Evolutionary conservation across 495 filamentous ascomycete species (phyloP).

Genomic region (Aspergillus biplanus): DNA sequence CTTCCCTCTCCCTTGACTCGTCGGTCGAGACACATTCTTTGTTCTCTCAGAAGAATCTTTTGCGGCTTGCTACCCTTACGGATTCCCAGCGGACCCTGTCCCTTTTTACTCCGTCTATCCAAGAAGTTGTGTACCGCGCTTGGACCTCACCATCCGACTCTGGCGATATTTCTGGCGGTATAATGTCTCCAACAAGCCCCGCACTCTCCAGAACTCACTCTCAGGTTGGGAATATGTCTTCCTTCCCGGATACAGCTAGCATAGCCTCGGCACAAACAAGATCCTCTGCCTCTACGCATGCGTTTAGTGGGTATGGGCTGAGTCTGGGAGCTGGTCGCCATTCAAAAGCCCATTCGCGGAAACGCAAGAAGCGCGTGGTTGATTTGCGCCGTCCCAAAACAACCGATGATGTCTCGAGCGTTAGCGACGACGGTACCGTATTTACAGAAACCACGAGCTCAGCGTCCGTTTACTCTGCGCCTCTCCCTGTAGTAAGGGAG

Average conservation of each 20-base stretch:
- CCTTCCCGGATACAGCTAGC: conserved; percentile 54
- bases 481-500: conserved; percentile 45
- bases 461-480: conserved; percentile 47
- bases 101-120: conserved; percentile 80
- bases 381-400: conserved; percentile 74
- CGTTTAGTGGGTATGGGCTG: conserved; percentile 58
- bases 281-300: conserved; percentile 37
- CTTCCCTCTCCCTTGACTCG: conserved; percentile 73
- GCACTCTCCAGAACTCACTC: conserved; percentile 63
- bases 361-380: conserved; percentile 92
- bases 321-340: conserved; percentile 66
- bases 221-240: conserved; percentile 58
- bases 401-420: conserved; percentile 57
- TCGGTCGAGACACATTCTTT: conserved; percentile 76
- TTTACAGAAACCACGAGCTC: conserved; percentile 44
- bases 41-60: conserved; percentile 88
- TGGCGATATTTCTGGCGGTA: conserved; percentile 59
- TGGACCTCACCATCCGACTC: conserved; percentile 84
- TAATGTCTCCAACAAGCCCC: conserved; percentile 57
- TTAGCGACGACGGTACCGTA: conserved; percentile 51
- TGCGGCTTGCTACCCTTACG: conserved; percentile 73
- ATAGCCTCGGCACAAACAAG: conserved; percentile 44
- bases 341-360: conserved; percentile 68
- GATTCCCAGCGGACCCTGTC: conserved; percentile 86
- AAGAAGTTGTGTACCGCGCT: conserved; percentile 85